A percentile compares a stretch with the other conserved stretches of the same genome.
Evolutionary conservation across 2,329 filamentous ascomycete species (phyloP).

Genomic region (Sphaerulina musiva): DNA sequence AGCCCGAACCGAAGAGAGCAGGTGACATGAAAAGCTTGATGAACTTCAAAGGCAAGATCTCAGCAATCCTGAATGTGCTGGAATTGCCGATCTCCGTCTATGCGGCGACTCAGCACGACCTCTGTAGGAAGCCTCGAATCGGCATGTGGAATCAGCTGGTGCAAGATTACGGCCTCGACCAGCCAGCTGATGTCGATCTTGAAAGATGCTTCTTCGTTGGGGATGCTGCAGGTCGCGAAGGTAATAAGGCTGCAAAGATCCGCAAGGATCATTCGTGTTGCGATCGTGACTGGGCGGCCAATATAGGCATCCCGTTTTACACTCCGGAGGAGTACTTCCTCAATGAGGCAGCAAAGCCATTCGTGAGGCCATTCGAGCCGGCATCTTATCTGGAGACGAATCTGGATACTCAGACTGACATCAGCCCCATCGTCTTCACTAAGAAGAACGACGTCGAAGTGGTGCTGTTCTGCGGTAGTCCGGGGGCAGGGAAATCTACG

Average conservation of each 20-base stretch:
- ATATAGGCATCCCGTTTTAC: slow-evolving; percentile 70
- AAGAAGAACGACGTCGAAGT: slow-evolving; percentile 65
- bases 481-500: slow-evolving; percentile 84
- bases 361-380: slow-evolving; percentile 66
- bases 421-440: slow-evolving; percentile 38
- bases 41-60: slow-evolving; percentile 78
- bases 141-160: slow-evolving; percentile 80
- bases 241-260: slow-evolving; percentile 34
- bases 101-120: slow-evolving; percentile 75
- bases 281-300: slow-evolving; percentile 73
- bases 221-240: slow-evolving; percentile 61
- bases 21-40: slow-evolving; percentile 59
- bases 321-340: slow-evolving; percentile 94
- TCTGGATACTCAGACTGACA: slow-evolving; percentile 27
- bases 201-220: slow-evolving; percentile 76
- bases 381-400: slow-evolving; percentile 43
- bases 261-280: slow-evolving; percentile 54
- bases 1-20: slow-evolving; percentile 59
- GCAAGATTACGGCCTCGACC: slow-evolving; percentile 45
- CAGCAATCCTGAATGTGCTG: slow-evolving; percentile 61
- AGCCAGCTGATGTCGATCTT: slow-evolving; percentile 57
- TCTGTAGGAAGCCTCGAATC: slow-evolving; percentile 75
- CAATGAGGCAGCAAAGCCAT: slow-evolving; percentile 57
- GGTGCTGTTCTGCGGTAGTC: slow-evolving; percentile 80
- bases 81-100: slow-evolving; percentile 74